Evolutionary conservation across 108 stramenopile species (phyloP).

Genomic region (Mediolabrus comicus): DNA sequence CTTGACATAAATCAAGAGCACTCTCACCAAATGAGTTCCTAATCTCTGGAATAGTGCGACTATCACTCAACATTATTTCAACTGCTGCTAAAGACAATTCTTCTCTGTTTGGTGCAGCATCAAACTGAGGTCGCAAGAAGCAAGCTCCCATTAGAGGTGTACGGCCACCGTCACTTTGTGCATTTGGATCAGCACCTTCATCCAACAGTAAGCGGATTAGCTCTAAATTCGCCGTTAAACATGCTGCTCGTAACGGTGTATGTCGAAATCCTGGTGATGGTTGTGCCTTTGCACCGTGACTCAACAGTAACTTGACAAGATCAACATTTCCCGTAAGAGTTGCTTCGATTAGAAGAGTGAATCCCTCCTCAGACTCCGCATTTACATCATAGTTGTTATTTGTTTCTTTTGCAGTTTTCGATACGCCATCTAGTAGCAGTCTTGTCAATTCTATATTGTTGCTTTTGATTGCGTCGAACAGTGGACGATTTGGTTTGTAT

Average conservation of each 20-base stretch:
- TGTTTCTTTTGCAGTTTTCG: background rate
- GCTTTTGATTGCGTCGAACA: conserved; percentile 38
- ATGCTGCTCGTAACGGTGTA: conserved; percentile 43
- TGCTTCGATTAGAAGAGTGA: conserved; percentile 44
- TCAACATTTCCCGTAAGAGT: conserved; percentile 30
- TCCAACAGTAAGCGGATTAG: conserved; percentile 32
- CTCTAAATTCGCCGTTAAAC: conserved; percentile 32
- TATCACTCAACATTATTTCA: conserved; percentile 22
- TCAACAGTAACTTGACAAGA: conserved; percentile 31
- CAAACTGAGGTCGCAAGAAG: conserved; percentile 39
- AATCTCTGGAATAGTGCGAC: conserved; percentile 14
- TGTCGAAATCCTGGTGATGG: conserved; percentile 41
- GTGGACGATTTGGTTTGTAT: conserved; percentile 14
- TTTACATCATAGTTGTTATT: conserved; percentile 28
- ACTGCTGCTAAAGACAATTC: conserved; percentile 34
- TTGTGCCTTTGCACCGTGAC: conserved; percentile 31
- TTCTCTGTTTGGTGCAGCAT: conserved; percentile 4
- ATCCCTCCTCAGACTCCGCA: conserved; percentile 31
- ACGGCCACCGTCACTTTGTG: conserved; percentile 31
- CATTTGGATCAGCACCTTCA: conserved; percentile 44
- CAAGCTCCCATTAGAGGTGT: conserved; percentile 52
- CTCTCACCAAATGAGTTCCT: conserved; percentile 46
- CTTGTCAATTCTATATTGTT: conserved; percentile 23
- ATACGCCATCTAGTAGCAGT: conserved; percentile 2
- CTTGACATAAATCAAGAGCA: conserved; percentile 43